Base-by-base conservation (phyloP, 2,329 filamentous ascomycete genomes). In the Botrytis deweyae region DNA sequence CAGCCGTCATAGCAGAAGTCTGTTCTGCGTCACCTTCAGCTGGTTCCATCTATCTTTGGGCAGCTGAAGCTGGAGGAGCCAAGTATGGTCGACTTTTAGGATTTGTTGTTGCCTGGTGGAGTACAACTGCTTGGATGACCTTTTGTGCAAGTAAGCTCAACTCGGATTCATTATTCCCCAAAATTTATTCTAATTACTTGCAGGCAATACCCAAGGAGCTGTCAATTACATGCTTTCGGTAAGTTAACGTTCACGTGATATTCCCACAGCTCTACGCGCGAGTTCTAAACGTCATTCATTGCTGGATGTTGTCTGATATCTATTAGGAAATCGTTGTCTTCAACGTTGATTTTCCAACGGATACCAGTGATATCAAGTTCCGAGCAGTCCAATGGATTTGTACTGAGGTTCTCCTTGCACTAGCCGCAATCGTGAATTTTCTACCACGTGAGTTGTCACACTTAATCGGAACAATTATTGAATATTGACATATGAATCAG, bases 21-120 rank as follows among this genome's bases (percentile, higher is more conserved):
- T 76, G 75, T 52, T 75, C 73, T 9, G 70, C 73, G 14, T 76
- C 72, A 20, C 73, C 75, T 12, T 68, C 75, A 40, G 75, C 75
- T 52, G 75, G 75, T n/a, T 76, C 75, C 20, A 76, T 76, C 33
- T 76, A 76, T 70, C 66, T 71, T 18, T 76, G 75, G 75, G 75
- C 75, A 12, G 68, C 72, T 36, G 65, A 70, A 68, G 72, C 75
- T 33, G 70, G 75, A 29, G 73, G 74, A 40, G 42, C 52, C 36
- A 76, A 75, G 52, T 67, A 75, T 65, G 75, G 75, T 4, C 70
- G 75, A 42, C 62, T 76, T 58, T 62, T 76, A 36, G 72, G 70
- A 63, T 76, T 76, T 18, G 22, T 76, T 3, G 75, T 76, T 36
- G 75, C 75, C 29, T 72, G 70, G 63, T 76, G 75, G 75, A 76